phyloP scores from a whole-genome alignment of 305 asterid genomes.

The Solanum hybrid region DNA sequence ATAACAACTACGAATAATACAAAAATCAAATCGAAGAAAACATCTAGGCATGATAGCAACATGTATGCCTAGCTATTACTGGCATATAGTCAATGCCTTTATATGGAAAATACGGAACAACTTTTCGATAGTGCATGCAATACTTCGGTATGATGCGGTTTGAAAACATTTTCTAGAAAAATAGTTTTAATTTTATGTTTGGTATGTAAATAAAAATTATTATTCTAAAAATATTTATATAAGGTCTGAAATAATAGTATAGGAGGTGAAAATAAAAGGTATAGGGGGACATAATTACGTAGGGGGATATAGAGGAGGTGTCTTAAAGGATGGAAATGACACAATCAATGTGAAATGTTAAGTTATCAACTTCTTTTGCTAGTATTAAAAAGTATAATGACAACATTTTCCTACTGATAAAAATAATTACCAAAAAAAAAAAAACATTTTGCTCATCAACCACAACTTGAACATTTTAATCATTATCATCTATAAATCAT shows the following conservation, averaged over 20 bases:
- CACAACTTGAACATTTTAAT: background rate
- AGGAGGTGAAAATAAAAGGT: background rate
- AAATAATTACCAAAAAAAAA: too few relatives aligned
- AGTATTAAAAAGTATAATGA: too few relatives aligned
- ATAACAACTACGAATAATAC: background rate
- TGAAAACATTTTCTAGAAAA: background rate
- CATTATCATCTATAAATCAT: background rate
- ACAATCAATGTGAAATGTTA: background rate
- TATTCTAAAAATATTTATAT: background rate
- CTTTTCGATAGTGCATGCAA: background rate
- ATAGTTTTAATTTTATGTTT: background rate
- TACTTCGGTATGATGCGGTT: background rate
- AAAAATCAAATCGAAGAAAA: background rate
- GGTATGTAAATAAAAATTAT: background rate
- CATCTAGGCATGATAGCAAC: background rate
- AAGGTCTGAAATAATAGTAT: background rate
- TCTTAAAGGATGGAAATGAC: background rate
- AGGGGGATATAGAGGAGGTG: background rate
- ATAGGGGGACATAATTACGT: background rate
- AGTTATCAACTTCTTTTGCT: background rate
- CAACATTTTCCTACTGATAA: background rate
- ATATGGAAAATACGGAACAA: background rate
- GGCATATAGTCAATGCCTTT: slow-evolving; percentile 1
- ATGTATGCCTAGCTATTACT: background rate
- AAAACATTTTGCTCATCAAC: background rate